A percentile compares a stretch with the other conserved stretches of the same genome.
phyloP scores from a whole-genome alignment of 208 protist genomes.

The Trypanosoma rangeli region DNA sequence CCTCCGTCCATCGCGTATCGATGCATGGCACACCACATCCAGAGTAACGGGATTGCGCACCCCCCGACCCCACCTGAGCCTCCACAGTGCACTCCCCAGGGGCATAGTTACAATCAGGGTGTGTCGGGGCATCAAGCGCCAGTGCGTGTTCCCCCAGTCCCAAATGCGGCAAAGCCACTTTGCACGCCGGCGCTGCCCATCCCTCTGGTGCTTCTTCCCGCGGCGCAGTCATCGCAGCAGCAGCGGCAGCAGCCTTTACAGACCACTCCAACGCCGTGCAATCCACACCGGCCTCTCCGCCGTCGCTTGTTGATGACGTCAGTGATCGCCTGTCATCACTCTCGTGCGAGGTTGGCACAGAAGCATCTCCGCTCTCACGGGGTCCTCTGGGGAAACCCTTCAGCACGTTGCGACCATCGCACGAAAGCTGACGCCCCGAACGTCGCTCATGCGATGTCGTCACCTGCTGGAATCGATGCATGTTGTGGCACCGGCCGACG shows the following conservation, averaged over 20 bases:
- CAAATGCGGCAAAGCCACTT: background rate
- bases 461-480: background rate
- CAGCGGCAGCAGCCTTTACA: slow-evolving; percentile 18
- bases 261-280: slow-evolving; percentile 32
- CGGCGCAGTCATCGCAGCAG: background rate
- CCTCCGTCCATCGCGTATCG: background rate
- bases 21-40: background rate
- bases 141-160: background rate
- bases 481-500: background rate
- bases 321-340: background rate
- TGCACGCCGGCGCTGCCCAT: background rate
- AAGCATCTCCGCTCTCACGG: background rate
- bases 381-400: background rate
- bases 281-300: slow-evolving; percentile 14
- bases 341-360: background rate
- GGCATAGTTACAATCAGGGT: background rate
- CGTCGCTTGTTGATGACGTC: background rate
- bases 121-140: background rate
- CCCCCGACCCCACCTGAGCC: background rate
- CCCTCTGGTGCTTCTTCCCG: background rate
- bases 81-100: background rate
- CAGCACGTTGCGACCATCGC: background rate
- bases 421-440: background rate
- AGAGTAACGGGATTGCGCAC: background rate
- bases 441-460: slow-evolving; percentile 2